Evolutionary conservation across 2,329 filamentous ascomycete species (phyloP).

Genomic region (Alternaria dauci): DNA sequence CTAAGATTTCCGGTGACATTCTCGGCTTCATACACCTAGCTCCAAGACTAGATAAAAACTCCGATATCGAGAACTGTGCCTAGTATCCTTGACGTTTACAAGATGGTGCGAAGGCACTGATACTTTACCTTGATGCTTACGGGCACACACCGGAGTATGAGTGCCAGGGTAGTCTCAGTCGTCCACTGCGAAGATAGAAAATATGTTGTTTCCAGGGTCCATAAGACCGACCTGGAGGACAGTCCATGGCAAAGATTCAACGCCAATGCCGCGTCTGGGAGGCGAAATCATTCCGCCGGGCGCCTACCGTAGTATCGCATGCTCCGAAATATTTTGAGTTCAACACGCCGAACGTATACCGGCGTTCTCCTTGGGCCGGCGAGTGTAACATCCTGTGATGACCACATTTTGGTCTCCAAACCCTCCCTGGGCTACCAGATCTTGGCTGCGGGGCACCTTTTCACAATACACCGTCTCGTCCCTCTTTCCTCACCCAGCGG

Average conservation of each 20-base stretch:
- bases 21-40: neutral
- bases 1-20: too few relatives aligned
- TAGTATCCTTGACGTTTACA: neutral
- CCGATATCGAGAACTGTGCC: neutral
- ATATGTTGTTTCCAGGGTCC: neutral
- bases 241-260: neutral
- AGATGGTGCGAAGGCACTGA: neutral
- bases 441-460: neutral
- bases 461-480: neutral
- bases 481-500: neutral
- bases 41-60: neutral
- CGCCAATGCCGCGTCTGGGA: neutral
- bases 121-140: neutral
- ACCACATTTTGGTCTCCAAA: neutral
- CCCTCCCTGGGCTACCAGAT: neutral
- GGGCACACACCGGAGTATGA: neutral
- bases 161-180: neutral
- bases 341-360: neutral
- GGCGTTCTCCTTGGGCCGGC: neutral
- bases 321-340: neutral
- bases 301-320: neutral
- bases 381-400: neutral
- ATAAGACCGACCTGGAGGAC: neutral
- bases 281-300: neutral
- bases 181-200: slow-evolving; percentile 1